Evolutionary conservation across 2,329 filamentous ascomycete species (phyloP).

Genomic region (Stachybotrys chlorohalonatus): DNA sequence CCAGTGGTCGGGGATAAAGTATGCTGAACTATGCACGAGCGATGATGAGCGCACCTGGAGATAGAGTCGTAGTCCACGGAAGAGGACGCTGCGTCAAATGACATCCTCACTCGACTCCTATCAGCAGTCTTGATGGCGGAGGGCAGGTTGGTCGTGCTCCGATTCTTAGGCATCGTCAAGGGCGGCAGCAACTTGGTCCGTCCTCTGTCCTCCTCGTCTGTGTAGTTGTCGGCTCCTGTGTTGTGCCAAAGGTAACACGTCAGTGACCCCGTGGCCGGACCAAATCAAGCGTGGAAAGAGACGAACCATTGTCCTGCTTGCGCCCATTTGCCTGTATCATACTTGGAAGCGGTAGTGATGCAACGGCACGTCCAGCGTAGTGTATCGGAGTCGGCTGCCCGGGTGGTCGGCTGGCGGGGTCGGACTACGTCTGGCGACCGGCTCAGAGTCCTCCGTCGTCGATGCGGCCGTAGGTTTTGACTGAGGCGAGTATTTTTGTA

Average conservation of each 20-base stretch:
- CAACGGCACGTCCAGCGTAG: background rate
- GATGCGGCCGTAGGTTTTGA: background rate
- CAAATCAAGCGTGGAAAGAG: background rate
- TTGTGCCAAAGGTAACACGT: slow-evolving; percentile 12
- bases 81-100: slow-evolving; percentile 62
- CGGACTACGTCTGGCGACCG: background rate
- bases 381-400: background rate
- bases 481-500: background rate
- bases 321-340: slow-evolving; percentile 35
- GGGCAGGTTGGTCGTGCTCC: slow-evolving; percentile 54
- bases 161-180: slow-evolving; percentile 52
- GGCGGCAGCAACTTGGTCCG: slow-evolving; percentile 35
- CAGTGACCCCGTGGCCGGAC: background rate
- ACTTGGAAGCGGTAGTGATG: slow-evolving; percentile 21
- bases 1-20: slow-evolving; percentile 6
- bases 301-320: slow-evolving; percentile 30
- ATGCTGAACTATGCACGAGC: background rate
- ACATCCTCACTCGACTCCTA: slow-evolving; percentile 59
- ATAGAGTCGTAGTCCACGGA: slow-evolving; percentile 58
- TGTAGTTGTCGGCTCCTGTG: slow-evolving; percentile 22
- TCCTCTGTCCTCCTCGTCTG: slow-evolving; percentile 27
- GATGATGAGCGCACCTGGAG: slow-evolving; percentile 49
- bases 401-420: slow-evolving; percentile 14
- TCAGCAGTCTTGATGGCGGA: slow-evolving; percentile 39
- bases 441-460: background rate